Percentiles rank a stretch among this genome's conserved stretches.
Evolutionary conservation across 768 basidiomycete species (phyloP).

Genomic region (Mycena rebaudengoi): DNA sequence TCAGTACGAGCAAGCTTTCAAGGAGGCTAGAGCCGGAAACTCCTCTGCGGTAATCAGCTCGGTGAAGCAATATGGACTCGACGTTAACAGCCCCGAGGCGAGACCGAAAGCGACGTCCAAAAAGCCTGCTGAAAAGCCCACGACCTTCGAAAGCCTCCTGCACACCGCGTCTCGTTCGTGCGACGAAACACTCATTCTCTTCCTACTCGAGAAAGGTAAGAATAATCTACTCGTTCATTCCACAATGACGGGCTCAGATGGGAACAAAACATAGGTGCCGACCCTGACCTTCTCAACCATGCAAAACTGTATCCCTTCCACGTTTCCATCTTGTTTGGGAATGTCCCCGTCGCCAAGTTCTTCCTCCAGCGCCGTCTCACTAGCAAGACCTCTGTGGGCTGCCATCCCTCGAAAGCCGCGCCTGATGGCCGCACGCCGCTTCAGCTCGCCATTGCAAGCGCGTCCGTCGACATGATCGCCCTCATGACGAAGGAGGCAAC

Average conservation of each 20-base stretch:
- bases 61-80: constrained; percentile 40
- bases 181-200: constrained; percentile 40
- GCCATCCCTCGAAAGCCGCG: constrained; percentile 46
- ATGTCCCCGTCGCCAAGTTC: constrained; percentile 41
- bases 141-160: constrained; percentile 40
- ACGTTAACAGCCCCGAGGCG: constrained; percentile 43
- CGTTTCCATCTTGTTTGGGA: constrained; percentile 42
- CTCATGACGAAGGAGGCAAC: constrained; percentile 48
- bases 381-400: constrained; percentile 39
- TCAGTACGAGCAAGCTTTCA: constrained; percentile 38
- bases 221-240: constrained; percentile 27
- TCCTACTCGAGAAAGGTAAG: constrained; percentile 47
- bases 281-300: constrained; percentile 39
- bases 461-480: constrained; percentile 37
- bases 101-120: constrained; percentile 31
- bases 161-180: constrained; percentile 46
- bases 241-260: background rate
- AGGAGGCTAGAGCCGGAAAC: constrained; percentile 33
- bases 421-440: constrained; percentile 45
- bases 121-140: constrained; percentile 16
- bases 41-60: constrained; percentile 33
- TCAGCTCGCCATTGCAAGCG: constrained; percentile 44
- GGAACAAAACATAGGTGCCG: constrained; percentile 37
- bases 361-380: constrained; percentile 39
- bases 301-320: constrained; percentile 45